phyloP scores from a whole-genome alignment of 768 basidiomycete species.

The Mycena sanguinolenta region DNA sequence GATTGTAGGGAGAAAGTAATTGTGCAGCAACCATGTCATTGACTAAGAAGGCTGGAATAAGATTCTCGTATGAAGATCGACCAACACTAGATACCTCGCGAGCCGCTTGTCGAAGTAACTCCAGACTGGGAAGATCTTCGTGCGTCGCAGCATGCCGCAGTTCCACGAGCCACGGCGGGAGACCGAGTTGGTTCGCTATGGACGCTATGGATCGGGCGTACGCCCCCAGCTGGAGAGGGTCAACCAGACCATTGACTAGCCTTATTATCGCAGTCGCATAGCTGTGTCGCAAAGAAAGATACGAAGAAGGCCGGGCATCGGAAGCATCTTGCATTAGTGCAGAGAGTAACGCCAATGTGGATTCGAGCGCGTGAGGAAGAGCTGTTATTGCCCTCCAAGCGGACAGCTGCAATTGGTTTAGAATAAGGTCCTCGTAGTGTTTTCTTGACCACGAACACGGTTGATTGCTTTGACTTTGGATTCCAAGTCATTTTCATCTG shows the following conservation, averaged over 20 bases:
- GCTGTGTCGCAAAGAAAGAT: slow-evolving; percentile 75
- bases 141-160: slow-evolving; percentile 96
- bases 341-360: slow-evolving; percentile 72
- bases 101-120: slow-evolving; percentile 81
- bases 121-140: slow-evolving; percentile 91
- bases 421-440: background rate
- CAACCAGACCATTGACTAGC: slow-evolving; percentile 95
- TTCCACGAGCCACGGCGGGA: slow-evolving; percentile 93
- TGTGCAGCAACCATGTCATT: slow-evolving; percentile 84
- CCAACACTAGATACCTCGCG: slow-evolving; percentile 64
- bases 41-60: slow-evolving; percentile 61
- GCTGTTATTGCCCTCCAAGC: slow-evolving; percentile 83
- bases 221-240: slow-evolving; percentile 89
- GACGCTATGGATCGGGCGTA: slow-evolving; percentile 93
- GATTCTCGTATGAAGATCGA: slow-evolving; percentile 7
- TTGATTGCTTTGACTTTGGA: slow-evolving; percentile 71
- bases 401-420: slow-evolving; percentile 64
- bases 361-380: slow-evolving; percentile 88
- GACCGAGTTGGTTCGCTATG: slow-evolving; percentile 86
- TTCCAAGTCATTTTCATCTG: slow-evolving; percentile 71
- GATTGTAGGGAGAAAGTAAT: slow-evolving; percentile 87
- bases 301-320: slow-evolving; percentile 42
- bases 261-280: slow-evolving; percentile 88
- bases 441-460: slow-evolving; percentile 61
- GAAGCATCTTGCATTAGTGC: slow-evolving; percentile 69